Percentiles rank a stretch among this genome's conserved stretches.
phyloP scores from a whole-genome alignment of 2,329 filamentous ascomycete species.

The Colletotrichum phormii region DNA sequence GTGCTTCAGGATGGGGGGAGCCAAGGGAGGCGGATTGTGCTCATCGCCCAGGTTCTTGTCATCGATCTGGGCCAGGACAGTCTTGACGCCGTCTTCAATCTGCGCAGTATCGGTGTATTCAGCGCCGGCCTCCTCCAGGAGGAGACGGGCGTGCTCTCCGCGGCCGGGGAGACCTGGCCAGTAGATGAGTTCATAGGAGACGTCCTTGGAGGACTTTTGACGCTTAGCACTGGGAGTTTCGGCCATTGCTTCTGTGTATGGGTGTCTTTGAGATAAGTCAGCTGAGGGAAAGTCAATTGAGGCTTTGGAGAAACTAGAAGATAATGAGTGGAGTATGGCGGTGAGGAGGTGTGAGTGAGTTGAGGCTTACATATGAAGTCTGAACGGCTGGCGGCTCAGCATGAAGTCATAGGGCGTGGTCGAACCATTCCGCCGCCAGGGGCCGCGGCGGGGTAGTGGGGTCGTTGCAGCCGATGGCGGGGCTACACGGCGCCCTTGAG shows the following conservation, averaged over 20 bases:
- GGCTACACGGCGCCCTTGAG: slow-evolving; percentile 14
- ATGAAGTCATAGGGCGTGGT: slow-evolving; percentile 27
- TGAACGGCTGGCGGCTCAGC: slow-evolving; percentile 5
- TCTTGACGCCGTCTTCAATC: slow-evolving; percentile 59
- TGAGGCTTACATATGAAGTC: neutral
- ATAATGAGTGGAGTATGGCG: neutral
- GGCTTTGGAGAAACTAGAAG: neutral
- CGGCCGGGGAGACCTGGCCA: slow-evolving; percentile 79
- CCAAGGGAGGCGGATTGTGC: slow-evolving; percentile 73
- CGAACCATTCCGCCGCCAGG: slow-evolving; percentile 17
- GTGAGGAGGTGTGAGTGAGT: neutral
- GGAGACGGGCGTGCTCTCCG: slow-evolving; percentile 79
- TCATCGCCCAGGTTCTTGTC: slow-evolving; percentile 59
- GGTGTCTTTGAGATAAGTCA: neutral
- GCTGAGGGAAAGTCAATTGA: neutral
- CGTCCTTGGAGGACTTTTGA: slow-evolving; percentile 52
- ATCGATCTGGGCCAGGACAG: slow-evolving; percentile 62
- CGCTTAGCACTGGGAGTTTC: slow-evolving; percentile 42
- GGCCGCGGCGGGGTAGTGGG: slow-evolving; percentile 22
- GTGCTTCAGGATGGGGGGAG: slow-evolving; percentile 74
- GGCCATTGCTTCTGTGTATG: slow-evolving; percentile 1
- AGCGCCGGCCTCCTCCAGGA: slow-evolving; percentile 75
- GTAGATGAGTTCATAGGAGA: slow-evolving; percentile 75
- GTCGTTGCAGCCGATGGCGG: slow-evolving; percentile 20
- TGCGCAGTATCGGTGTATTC: slow-evolving; percentile 71